Evolutionary conservation across 2,329 filamentous ascomycete species (phyloP), one percentile per base, ranked within the genome.

Genomic region (Hortaea werneckii): DNA sequence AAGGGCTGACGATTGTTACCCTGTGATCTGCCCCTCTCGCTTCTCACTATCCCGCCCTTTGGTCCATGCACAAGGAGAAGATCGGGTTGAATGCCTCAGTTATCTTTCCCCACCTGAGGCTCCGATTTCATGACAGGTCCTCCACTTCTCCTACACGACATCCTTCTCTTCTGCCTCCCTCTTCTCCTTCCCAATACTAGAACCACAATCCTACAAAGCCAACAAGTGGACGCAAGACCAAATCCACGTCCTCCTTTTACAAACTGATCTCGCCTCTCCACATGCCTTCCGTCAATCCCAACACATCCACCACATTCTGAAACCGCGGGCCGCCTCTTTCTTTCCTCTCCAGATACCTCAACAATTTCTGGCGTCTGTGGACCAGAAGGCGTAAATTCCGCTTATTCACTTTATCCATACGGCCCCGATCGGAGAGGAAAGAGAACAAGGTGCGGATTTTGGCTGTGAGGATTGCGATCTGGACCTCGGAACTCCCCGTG

Each of bases 401-500:
- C 78, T 94, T 95, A 71, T 95, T 95, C 64, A 87, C 79, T 73
- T 94, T 95, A 64, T 98, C 92, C 64, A 83, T 87, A 65, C 84
- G 79, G 5, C 83, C 86, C 55, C 80, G 77, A 37, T 71, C 74
- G 59, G 83, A 75, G 43, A 95, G 67, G 54, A 83, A 81, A 55
- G 84, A 75, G 11, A 85, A 82, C 42, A 98, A 66, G 26, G 83
- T 81, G 52, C 87, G 76, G 63, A 98, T 98, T 76, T 95, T 96
- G 47, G 87, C 79, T 3, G 92, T 98, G 64, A 98, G 67, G 57
- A 98, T 94, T 40, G 88, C 89, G 54, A 94, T 87, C 72, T 98
- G 92, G n/a, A 98, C 94, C 69, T 98, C 92, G 5, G 87, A 87
- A 58, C 87, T 94, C 32, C 92, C 92, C 1, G 90, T 98, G 63